These are phyloP conservation scores for Vitis amurensis DNA, from an alignment of 164 flowering plant species.

Conservation along the genomic window DNA sequence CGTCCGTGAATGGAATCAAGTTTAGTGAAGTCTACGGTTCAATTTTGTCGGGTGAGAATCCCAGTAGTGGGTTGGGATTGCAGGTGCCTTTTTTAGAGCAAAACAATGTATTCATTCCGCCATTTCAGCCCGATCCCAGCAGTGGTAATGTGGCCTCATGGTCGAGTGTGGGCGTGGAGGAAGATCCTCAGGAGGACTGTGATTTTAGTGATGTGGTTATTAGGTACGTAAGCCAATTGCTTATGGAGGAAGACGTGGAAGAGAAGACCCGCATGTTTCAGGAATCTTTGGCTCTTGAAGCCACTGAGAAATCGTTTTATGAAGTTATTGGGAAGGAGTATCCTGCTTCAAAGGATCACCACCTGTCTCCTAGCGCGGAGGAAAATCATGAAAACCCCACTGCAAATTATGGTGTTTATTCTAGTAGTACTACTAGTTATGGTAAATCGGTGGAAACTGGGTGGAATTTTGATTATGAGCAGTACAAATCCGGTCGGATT, in stretches of 20 bases:
- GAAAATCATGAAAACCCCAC: constrained; percentile 9
- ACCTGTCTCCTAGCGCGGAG: background rate
- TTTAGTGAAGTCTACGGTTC: background rate
- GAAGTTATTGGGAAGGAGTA: constrained; percentile 42
- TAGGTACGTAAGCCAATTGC: constrained; percentile 48
- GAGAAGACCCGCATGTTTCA: constrained; percentile 46
- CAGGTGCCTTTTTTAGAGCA: background rate
- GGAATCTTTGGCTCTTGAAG: constrained; percentile 51
- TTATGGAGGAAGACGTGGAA: constrained; percentile 64
- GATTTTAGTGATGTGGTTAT: constrained; percentile 56
- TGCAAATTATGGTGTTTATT: constrained; percentile 5
- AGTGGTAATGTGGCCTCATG: constrained; percentile 1
- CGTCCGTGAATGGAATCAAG: constrained; percentile 1
- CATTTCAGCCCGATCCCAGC: constrained; percentile 11
- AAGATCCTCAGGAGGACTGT: constrained; percentile 38
- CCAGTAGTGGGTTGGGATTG: background rate
- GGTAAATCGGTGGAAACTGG: constrained; percentile 2
- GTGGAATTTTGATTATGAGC: constrained; percentile 7
- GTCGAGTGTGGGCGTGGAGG: constrained; percentile 10
- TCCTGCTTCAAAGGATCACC: constrained; percentile 21
- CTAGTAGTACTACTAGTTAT: background rate
- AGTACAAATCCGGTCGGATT: constrained; percentile 1
- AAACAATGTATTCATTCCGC: constrained; percentile 4
- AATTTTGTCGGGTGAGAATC: constrained; percentile 3
- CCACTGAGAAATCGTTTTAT: constrained; percentile 48